Conservation (phyloP, 2,329 filamentous ascomycete genomes). For the Fonsecaea pedrosoi region DNA sequence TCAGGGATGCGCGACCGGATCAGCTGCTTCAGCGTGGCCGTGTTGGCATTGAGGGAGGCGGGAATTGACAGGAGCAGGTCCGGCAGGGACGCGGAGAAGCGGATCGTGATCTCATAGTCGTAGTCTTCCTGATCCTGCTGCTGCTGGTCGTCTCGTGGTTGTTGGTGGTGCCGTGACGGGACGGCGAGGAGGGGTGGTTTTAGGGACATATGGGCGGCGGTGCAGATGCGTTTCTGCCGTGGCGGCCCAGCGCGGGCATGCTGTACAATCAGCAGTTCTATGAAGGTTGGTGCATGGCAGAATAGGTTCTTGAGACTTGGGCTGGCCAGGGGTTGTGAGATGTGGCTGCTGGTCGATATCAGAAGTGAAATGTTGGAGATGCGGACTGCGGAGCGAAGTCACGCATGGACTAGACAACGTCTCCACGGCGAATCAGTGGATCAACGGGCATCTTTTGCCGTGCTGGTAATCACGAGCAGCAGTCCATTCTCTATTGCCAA, state of each 20-base stretch:
- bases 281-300: neutral
- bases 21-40: slow-evolving; percentile 78
- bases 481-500: no score
- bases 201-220: slow-evolving; percentile 26
- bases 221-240: neutral
- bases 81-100: slow-evolving; percentile 84
- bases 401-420: neutral
- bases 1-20: slow-evolving; percentile 75
- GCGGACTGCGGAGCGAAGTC: neutral
- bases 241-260: slow-evolving; percentile 11
- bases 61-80: slow-evolving; percentile 81
- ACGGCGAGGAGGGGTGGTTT: slow-evolving; percentile 16
- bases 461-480: no score
- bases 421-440: no score
- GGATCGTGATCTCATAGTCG: slow-evolving; percentile 77
- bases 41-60: slow-evolving; percentile 59
- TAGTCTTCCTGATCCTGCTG: neutral
- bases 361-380: neutral
- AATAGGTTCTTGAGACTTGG: neutral
- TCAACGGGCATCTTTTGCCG: no score
- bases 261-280: slow-evolving; percentile 3
- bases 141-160: slow-evolving; percentile 1
- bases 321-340: neutral
- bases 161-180: neutral
- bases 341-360: neutral